These are phyloP conservation scores for Saxophila tyrrhenica DNA, from an alignment of 495 filamentous ascomycete species.

Conservation along the genomic window DNA sequence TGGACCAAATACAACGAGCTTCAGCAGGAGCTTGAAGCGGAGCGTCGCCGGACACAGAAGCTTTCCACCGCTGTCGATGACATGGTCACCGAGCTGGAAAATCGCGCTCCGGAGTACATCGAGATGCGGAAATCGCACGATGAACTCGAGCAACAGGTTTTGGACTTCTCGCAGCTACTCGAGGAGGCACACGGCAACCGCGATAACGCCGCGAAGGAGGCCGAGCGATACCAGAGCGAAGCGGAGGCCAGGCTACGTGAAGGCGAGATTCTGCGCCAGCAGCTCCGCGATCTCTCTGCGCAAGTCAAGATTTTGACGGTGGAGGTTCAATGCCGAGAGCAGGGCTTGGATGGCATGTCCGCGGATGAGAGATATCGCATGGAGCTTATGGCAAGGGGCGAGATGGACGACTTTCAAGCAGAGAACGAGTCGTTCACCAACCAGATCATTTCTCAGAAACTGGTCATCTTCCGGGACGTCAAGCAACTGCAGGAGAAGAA, in stretches of 20 bases:
- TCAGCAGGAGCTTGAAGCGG: constrained; percentile 47
- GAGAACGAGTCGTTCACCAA: constrained; percentile 68
- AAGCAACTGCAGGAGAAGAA: constrained; percentile 84
- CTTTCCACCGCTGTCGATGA: constrained; percentile 68
- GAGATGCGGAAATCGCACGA: constrained; percentile 46
- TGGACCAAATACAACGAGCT: constrained; percentile 54
- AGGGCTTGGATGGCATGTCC: constrained; percentile 62
- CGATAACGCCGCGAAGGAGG: constrained; percentile 45
- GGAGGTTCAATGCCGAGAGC: constrained; percentile 65
- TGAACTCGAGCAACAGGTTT: constrained; percentile 51
- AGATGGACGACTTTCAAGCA: constrained; percentile 43
- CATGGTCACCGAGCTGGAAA: constrained; percentile 54
- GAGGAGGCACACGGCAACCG: constrained; percentile 45
- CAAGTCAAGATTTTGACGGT: constrained; percentile 82
- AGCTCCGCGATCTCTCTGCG: constrained; percentile 80
- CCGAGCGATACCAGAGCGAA: constrained; percentile 61
- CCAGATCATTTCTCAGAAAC: constrained; percentile 70
- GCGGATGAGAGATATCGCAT: constrained; percentile 53
- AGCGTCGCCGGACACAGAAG: constrained; percentile 58
- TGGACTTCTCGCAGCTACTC: constrained; percentile 63
- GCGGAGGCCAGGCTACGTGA: constrained; percentile 61
- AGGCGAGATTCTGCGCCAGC: constrained; percentile 65
- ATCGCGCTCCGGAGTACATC: constrained; percentile 48
- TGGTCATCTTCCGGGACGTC: constrained; percentile 73
- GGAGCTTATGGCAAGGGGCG: constrained; percentile 58